Conservation (phyloP, 1,139 yeast genomes). For the Suhomyces panamericanus region DNA sequence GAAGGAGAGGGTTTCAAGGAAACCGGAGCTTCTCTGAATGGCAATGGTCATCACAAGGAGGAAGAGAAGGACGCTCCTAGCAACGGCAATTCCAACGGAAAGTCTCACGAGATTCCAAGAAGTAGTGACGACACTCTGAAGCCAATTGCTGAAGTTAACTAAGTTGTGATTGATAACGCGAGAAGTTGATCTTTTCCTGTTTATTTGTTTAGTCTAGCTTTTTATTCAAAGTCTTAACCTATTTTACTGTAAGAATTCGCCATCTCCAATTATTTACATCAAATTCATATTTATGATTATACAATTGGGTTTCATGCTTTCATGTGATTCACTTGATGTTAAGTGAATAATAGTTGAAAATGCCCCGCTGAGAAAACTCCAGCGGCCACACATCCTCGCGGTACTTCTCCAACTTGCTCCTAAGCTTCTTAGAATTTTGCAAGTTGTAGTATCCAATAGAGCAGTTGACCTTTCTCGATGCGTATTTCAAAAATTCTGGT, state of each 20-base stretch:
- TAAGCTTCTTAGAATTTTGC: conserved; percentile 28
- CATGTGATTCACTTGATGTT: conserved; percentile 33
- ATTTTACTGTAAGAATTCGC: no score
- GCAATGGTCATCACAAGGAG: conserved; percentile 9
- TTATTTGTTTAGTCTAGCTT: background rate
- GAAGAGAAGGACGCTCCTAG: conserved; percentile 8
- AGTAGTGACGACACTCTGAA: background rate
- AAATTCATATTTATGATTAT: background rate
- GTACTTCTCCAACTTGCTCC: conserved; percentile 20
- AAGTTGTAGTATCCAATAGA: conserved; percentile 52
- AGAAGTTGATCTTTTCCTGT: background rate
- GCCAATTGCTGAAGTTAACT: conserved; percentile 6
- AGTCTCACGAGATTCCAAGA: conserved; percentile 1
- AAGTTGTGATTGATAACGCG: background rate
- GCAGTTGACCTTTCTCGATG: conserved; percentile 62
- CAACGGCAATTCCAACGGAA: conserved; percentile 3
- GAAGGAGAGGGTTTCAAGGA: background rate
- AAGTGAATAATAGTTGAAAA: conserved; percentile 66
- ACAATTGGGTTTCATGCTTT: background rate
- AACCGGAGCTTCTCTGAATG: conserved; percentile 4
- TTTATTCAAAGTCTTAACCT: background rate
- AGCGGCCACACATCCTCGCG: conserved; percentile 63
- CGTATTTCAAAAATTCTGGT: conserved; percentile 62
- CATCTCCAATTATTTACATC: no score
- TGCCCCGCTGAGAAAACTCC: conserved; percentile 64